phyloP scores from a whole-genome alignment of 345 rosid genomes.

The Gossypium mustelinum region DNA sequence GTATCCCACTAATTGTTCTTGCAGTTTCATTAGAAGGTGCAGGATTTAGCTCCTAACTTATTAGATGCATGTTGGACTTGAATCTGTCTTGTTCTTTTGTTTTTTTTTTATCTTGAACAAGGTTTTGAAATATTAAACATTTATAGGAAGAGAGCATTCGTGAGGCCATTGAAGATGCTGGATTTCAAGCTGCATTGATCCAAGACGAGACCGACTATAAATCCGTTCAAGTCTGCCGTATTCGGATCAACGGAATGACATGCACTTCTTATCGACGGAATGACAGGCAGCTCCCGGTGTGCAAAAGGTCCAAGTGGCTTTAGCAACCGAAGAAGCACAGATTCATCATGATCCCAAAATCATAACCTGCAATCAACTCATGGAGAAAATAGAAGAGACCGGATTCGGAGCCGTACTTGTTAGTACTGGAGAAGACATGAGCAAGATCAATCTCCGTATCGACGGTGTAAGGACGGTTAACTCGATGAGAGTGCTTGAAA shows the following conservation, averaged over 20 bases:
- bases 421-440: constrained; percentile 65
- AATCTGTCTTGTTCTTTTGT: neutral
- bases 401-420: constrained; percentile 75
- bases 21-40: no score
- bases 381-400: constrained; percentile 48
- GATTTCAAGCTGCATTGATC: constrained; percentile 63
- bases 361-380: constrained; percentile 33
- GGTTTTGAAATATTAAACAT: neutral
- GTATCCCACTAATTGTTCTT: neutral
- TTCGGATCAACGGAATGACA: constrained; percentile 82
- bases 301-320: constrained; percentile 65
- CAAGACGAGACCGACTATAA: constrained; percentile 46
- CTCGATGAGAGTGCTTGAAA: constrained; percentile 47
- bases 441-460: constrained; percentile 65
- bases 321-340: constrained; percentile 89
- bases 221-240: constrained; percentile 59
- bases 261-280: constrained; percentile 41
- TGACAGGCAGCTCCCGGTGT: constrained; percentile 55
- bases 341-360: constrained; percentile 57
- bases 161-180: constrained; percentile 80
- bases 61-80: neutral
- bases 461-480: constrained; percentile 53
- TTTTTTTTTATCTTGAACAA: neutral
- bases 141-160: constrained; percentile 76
- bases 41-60: no score